These are phyloP conservation scores for Micromonas commoda DNA, from an alignment of 139 green algal genomes.

Conservation along the genomic window DNA sequence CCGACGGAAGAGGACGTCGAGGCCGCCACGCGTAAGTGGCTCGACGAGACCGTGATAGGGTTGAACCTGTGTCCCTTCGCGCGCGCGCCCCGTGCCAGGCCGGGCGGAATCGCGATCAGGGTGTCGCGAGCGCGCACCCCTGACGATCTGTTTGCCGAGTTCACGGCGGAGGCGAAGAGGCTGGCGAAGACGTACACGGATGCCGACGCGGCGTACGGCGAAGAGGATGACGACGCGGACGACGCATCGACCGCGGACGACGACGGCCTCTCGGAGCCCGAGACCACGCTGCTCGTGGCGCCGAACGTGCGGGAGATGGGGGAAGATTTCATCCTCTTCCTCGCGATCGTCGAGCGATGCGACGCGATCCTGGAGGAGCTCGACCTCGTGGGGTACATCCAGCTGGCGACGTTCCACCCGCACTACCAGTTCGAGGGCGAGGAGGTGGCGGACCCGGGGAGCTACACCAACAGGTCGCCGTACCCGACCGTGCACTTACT, in stretches of 20 bases:
- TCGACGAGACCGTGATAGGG: conserved; percentile 1
- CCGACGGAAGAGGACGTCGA: background rate
- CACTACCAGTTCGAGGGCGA: conserved; percentile 6
- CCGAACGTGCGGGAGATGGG: background rate
- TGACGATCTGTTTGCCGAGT: background rate
- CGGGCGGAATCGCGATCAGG: background rate
- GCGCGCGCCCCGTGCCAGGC: background rate
- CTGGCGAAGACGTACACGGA: background rate
- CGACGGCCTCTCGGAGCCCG: background rate
- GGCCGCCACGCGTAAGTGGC: background rate
- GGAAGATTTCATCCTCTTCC: background rate
- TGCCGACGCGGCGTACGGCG: too few species aligned
- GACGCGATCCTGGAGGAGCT: background rate
- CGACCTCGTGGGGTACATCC: background rate
- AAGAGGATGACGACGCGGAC: background rate
- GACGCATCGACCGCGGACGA: background rate
- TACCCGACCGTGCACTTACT: conserved; percentile 16
- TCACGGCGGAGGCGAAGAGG: background rate
- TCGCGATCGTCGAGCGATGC: background rate
- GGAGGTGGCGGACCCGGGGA: background rate
- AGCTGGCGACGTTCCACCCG: conserved; percentile 12
- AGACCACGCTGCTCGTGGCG: conserved; percentile 1
- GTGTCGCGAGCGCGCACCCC: background rate
- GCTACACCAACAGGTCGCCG: conserved; percentile 7
- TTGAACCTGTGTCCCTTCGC: conserved; percentile 18